Conservation (phyloP, 2,329 filamentous ascomycete species). For the Chaetomiaceae sp. region DNA sequence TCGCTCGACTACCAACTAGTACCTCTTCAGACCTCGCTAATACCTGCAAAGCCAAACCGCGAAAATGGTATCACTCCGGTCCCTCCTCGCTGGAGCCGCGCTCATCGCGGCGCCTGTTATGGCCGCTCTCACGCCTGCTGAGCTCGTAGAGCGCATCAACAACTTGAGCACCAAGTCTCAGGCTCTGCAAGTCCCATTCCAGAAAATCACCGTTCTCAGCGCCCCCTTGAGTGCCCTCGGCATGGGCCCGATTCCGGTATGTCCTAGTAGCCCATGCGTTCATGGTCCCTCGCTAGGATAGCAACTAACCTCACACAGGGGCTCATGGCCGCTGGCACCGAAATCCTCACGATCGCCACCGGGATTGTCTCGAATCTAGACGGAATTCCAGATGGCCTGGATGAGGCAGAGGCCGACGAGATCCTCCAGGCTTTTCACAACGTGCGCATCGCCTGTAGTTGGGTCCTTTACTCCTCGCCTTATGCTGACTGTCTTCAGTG, state of each 20-base stretch:
- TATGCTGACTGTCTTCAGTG: not conserved
- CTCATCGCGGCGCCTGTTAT: constrained; percentile 17
- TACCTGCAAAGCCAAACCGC: not conserved
- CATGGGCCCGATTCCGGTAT: constrained; percentile 29
- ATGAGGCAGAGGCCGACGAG: not conserved
- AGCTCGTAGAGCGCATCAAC: constrained; percentile 25
- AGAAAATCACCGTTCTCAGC: constrained; percentile 26
- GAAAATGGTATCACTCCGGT: constrained; percentile 17
- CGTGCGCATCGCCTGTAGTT: not conserved
- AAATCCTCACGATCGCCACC: constrained; percentile 26
- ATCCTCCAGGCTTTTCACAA: not conserved
- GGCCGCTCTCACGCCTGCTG: constrained; percentile 12
- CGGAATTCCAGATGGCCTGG: not conserved
- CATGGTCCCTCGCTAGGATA: not conserved
- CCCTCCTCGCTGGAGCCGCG: constrained; percentile 11
- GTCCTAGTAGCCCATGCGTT: constrained; percentile 1
- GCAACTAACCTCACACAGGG: constrained; percentile 16
- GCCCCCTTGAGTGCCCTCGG: constrained; percentile 25
- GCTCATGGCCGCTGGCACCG: constrained; percentile 28
- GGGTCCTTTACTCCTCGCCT: not conserved
- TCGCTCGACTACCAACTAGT: not conserved
- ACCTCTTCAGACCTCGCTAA: not conserved
- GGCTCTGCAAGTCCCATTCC: constrained; percentile 24
- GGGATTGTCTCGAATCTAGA: not conserved
- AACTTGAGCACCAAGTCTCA: constrained; percentile 24